Evolutionary conservation across 495 filamentous ascomycete species (phyloP).

Genomic region (Rusavskia elegans): DNA sequence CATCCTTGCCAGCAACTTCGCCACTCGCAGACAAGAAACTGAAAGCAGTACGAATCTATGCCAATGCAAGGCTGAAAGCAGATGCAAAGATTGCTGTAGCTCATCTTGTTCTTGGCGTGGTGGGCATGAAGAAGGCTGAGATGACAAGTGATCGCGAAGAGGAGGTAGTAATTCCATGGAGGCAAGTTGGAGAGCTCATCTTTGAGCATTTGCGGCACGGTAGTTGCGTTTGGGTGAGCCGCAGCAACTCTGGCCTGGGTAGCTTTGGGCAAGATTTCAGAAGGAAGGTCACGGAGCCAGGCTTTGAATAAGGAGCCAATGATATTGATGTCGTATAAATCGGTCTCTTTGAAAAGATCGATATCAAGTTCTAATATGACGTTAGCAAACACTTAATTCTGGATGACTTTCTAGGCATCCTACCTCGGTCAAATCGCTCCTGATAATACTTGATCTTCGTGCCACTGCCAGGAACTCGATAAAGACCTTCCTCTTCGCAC

Average conservation of each 20-base stretch:
- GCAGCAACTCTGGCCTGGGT: slow-evolving; percentile 58
- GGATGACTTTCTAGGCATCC: background rate
- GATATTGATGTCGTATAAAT: slow-evolving; percentile 87
- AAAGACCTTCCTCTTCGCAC: slow-evolving; percentile 78
- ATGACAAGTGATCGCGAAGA: slow-evolving; percentile 90
- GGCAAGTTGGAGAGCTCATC: slow-evolving; percentile 82
- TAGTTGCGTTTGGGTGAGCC: slow-evolving; percentile 57
- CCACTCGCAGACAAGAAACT: slow-evolving; percentile 84
- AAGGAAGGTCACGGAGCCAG: slow-evolving; percentile 86
- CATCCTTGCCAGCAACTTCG: slow-evolving; percentile 90
- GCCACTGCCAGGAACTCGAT: slow-evolving; percentile 72
- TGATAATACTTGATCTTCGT: slow-evolving; percentile 79
- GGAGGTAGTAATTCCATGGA: slow-evolving; percentile 87
- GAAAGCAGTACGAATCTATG: slow-evolving; percentile 80
- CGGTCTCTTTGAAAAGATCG: slow-evolving; percentile 63
- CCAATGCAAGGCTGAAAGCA: slow-evolving; percentile 92
- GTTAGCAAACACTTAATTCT: background rate
- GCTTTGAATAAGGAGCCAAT: slow-evolving; percentile 84
- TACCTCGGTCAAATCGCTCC: slow-evolving; percentile 67
- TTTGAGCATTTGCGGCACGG: slow-evolving; percentile 63
- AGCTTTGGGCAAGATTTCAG: slow-evolving; percentile 72
- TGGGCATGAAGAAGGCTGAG: slow-evolving; percentile 74
- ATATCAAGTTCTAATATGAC: slow-evolving; percentile 52
- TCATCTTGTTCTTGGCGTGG: slow-evolving; percentile 85
- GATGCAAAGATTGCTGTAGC: slow-evolving; percentile 79